Conservation (phyloP, 2,329 filamentous ascomycete species). For the Colletotrichum sidae region DNA sequence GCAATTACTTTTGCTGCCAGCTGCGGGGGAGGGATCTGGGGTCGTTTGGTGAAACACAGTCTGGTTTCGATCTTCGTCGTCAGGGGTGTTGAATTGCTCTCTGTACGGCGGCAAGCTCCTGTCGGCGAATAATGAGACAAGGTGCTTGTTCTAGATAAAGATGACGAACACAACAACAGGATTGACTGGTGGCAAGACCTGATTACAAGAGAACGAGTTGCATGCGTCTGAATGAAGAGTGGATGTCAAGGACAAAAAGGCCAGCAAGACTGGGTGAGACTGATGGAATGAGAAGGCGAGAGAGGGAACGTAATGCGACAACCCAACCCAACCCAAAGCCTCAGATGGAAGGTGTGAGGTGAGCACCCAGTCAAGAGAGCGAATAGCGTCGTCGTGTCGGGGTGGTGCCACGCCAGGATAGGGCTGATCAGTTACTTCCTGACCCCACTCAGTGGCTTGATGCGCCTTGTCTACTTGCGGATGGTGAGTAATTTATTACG, state of each 20-base stretch:
- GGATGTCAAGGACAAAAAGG: conserved; percentile 18
- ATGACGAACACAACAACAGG: not conserved
- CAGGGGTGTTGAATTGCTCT: conserved; percentile 6
- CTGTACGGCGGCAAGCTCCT: not conserved
- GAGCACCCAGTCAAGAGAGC: conserved; percentile 1
- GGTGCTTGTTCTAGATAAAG: not conserved
- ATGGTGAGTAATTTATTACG: not conserved
- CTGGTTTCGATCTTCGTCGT: conserved; percentile 30
- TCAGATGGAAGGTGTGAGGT: conserved; percentile 15
- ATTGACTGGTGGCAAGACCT: no score
- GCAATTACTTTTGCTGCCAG: conserved; percentile 5
- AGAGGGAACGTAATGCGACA: conserved; percentile 3
- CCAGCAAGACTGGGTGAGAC: not conserved
- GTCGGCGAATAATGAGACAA: not conserved
- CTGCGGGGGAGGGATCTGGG: conserved; percentile 36
- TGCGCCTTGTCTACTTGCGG: no score
- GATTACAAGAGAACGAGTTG: no score
- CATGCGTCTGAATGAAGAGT: not conserved
- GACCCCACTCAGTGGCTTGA: not conserved
- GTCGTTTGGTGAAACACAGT: conserved; percentile 36
- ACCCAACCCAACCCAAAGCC: conserved; percentile 3
- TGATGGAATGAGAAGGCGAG: no score
- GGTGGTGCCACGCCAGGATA: conserved; percentile 30
- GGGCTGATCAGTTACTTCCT: conserved; percentile 29
- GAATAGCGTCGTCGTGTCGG: conserved; percentile 22